phyloP scores from a whole-genome alignment of 2,329 filamentous ascomycete species.

The Decorospora gaudefroyi region DNA sequence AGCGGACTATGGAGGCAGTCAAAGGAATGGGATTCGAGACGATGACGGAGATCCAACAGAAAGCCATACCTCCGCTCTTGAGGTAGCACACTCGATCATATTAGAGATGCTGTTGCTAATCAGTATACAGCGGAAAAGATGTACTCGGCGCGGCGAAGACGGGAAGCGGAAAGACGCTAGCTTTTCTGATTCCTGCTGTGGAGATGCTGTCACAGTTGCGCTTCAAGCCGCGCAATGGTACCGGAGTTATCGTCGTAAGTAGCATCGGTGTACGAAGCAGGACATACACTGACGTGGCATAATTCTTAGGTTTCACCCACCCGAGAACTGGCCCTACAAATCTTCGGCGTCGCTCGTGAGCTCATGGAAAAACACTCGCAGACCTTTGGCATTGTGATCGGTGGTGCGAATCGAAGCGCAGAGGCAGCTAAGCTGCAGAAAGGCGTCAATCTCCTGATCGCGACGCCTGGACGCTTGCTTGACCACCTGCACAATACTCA shows the following conservation, averaged over 20 bases:
- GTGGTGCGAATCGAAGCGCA: constrained; percentile 85
- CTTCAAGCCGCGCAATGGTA: constrained; percentile 90
- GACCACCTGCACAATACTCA: constrained; percentile 94
- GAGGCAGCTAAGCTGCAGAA: constrained; percentile 94
- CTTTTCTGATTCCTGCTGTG: constrained; percentile 90
- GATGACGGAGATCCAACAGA: constrained; percentile 94
- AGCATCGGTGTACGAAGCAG: too few species aligned
- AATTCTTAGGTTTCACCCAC: too few species aligned
- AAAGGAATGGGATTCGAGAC: constrained; percentile 88
- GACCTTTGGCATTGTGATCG: constrained; percentile 94
- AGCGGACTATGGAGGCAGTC: constrained; percentile 87
- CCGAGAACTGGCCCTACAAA: constrained; percentile 90
- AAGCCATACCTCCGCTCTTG: constrained; percentile 83
- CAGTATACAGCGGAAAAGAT: constrained; percentile 82
- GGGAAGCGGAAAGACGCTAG: constrained; percentile 91
- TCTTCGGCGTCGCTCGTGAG: constrained; percentile 92
- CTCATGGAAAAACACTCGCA: constrained; percentile 93
- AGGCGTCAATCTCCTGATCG: constrained; percentile 92
- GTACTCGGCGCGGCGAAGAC: constrained; percentile 96
- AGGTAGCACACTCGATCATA: too few species aligned
- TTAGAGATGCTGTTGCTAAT: too few species aligned
- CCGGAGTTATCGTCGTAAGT: constrained; percentile 87
- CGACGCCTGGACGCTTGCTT: constrained; percentile 87
- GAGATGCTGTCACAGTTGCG: constrained; percentile 88
- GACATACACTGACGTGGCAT: constrained; percentile 10